These are phyloP conservation scores for Carex cristatella DNA, from an alignment of 176 grass and related monocot genomes.

Conservation along the genomic window DNA sequence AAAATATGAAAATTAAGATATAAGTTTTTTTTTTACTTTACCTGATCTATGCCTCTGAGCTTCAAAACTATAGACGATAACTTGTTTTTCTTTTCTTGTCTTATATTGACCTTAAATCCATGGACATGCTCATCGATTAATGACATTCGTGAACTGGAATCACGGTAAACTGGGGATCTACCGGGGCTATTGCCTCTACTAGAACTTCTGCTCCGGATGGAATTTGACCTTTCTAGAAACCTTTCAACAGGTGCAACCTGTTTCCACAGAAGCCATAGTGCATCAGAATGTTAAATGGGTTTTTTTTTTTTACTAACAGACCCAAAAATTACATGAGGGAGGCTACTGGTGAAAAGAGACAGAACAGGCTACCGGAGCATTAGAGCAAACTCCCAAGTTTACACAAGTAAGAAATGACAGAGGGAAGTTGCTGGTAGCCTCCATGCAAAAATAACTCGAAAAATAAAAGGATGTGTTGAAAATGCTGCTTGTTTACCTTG, in stretches of 20 bases:
- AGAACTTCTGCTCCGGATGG: slow-evolving; percentile 84
- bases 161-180: slow-evolving; percentile 69
- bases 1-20: not conserved
- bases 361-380: not conserved
- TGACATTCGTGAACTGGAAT: slow-evolving; percentile 47
- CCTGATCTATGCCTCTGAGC: slow-evolving; percentile 96
- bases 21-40: slow-evolving; percentile 15
- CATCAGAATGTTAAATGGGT: not conserved
- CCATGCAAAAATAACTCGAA: slow-evolving; percentile 3
- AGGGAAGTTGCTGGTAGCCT: not conserved
- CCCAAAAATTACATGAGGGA: slow-evolving; percentile 5
- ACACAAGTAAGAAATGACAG: slow-evolving; percentile 8
- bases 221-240: slow-evolving; percentile 88
- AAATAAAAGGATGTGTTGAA: slow-evolving; percentile 5
- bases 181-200: slow-evolving; percentile 88
- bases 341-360: not conserved
- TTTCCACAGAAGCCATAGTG: not conserved
- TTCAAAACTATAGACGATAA: slow-evolving; percentile 89
- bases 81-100: slow-evolving; percentile 94
- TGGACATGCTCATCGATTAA: slow-evolving; percentile 75
- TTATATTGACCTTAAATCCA: slow-evolving; percentile 92
- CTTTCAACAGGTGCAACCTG: slow-evolving; percentile 87
- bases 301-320: not conserved
- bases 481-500: slow-evolving; percentile 42
- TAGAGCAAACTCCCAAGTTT: slow-evolving; percentile 18